Evolutionary conservation across 2,329 filamentous ascomycete genomes (phyloP), one percentile per base, ranked within the genome.

Genomic region (Aquanectria penicillioides): DNA sequence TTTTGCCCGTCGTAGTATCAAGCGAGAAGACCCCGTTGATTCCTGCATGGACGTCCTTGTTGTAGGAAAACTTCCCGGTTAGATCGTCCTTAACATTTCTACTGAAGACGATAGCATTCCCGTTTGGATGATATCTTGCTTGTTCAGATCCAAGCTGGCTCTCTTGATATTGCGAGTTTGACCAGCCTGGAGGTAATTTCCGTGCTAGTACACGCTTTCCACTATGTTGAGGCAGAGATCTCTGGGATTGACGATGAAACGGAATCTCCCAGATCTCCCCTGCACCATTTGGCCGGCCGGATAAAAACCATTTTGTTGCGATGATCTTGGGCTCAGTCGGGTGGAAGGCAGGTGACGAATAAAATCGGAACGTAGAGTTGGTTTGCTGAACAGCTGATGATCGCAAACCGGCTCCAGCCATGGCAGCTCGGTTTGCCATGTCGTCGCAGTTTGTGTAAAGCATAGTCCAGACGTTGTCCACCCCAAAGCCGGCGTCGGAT

Each of bases 241-340:
- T 10, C n/a, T 28, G 38, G 4, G 20, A 28, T 3, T 12, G 11
- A n/a, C 26, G n/a, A 12, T 10, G 31, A 1, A 36, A 6, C 12
- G 29, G 31, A 20, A 48, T 13, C 22, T 48, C 44, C 44, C 44
- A 48, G n/a, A 48, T 48, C 31, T 48, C 44, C 6, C 44, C 44
- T 5, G 44, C 44, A 3, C 44, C 44, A 12, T 48, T 48, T 2
- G 44, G 44, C 10, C 44, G 12, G 6, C 44, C 44, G 3, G 44
- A 23, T 4, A 48, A 20, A 25, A 48, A 48, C 44, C 44, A 48
- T 17, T 48, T 48, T 7, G 44, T 48, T 6, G 44, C 29, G 1
- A 48, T 28, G 20, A 48, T 37, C n/a, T 8, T 37, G 3, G 20
- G 13, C 10, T 15, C 20, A 2, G 2, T 8, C 9, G 44, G 44